Conservation (phyloP, 768 basidiomycete genomes). For the Macrolepiota albuminosa region DNA sequence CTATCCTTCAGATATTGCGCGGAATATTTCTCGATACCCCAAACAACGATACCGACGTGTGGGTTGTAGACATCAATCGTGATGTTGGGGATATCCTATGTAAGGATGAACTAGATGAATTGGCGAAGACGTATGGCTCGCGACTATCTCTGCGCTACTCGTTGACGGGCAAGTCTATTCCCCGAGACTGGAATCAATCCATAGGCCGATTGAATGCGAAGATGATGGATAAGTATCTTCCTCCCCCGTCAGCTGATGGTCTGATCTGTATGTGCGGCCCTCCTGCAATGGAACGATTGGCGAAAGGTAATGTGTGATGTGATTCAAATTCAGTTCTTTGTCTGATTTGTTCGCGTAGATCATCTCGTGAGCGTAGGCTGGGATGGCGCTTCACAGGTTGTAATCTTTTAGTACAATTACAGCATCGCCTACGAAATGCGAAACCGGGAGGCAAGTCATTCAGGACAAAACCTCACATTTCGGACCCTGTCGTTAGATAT, state of each 20-base stretch:
- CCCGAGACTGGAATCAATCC: conserved; percentile 34
- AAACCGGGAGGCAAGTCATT: background rate
- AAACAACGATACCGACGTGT: conserved; percentile 36
- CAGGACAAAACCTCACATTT: too few species aligned
- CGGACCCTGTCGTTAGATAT: too few species aligned
- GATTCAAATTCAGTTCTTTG: background rate
- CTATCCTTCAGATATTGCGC: conserved; percentile 52
- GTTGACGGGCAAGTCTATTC: conserved; percentile 27
- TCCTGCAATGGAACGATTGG: conserved; percentile 12
- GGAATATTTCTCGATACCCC: conserved; percentile 35
- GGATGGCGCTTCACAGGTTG: conserved; percentile 2
- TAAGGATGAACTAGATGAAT: conserved; percentile 26
- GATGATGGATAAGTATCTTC: conserved; percentile 37
- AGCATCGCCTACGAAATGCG: background rate
- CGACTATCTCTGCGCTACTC: conserved; percentile 41
- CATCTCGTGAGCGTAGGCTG: conserved; percentile 5
- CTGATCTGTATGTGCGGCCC: conserved; percentile 51
- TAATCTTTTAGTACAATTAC: background rate
- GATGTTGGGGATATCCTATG: conserved; percentile 39
- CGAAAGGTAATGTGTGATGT: conserved; percentile 2
- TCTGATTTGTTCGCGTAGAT: background rate
- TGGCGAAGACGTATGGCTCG: conserved; percentile 21
- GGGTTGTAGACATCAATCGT: conserved; percentile 45
- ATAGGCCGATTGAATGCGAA: conserved; percentile 34
- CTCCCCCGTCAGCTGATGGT: conserved; percentile 29